Evolutionary conservation across 2,329 filamentous ascomycete species (phyloP).

Genomic region (Diaporthe citrichinensis): DNA sequence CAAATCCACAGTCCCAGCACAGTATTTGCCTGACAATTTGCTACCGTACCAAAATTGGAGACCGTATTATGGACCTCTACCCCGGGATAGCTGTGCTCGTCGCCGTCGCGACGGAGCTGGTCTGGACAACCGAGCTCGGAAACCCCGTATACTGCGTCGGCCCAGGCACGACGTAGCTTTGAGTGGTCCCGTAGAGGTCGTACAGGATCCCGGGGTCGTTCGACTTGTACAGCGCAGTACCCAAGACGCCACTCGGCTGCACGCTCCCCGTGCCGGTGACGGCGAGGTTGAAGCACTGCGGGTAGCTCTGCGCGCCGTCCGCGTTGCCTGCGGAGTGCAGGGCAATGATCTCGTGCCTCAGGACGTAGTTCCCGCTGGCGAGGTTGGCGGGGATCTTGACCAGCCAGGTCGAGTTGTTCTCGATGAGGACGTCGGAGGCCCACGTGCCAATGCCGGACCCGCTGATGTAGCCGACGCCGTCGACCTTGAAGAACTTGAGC

Average conservation of each 20-base stretch:
- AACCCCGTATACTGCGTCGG: slow-evolving; percentile 42
- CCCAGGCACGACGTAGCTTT: slow-evolving; percentile 41
- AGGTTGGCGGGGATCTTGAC: slow-evolving; percentile 58
- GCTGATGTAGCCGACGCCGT: slow-evolving; percentile 47
- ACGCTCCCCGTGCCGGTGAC: slow-evolving; percentile 56
- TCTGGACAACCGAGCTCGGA: slow-evolving; percentile 45
- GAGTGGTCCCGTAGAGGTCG: slow-evolving; percentile 62
- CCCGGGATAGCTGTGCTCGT: slow-evolving; percentile 39
- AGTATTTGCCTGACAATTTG: background rate
- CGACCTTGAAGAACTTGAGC: slow-evolving; percentile 56
- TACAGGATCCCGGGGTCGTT: slow-evolving; percentile 66
- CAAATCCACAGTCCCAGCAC: background rate
- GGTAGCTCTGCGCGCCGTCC: slow-evolving; percentile 62
- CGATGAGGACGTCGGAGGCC: slow-evolving; percentile 58
- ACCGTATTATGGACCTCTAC: background rate
- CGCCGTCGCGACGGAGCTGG: slow-evolving; percentile 39
- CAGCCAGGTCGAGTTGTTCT: slow-evolving; percentile 60
- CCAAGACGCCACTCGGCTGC: slow-evolving; percentile 60
- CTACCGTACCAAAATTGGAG: background rate
- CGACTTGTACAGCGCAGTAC: slow-evolving; percentile 65
- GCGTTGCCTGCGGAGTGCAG: slow-evolving; percentile 56
- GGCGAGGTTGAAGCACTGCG: slow-evolving; percentile 68
- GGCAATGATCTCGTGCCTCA: slow-evolving; percentile 62
- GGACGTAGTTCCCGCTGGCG: slow-evolving; percentile 60
- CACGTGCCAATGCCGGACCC: slow-evolving; percentile 51